Evolutionary conservation across 176 grass and related monocot species (phyloP), one percentile per base, ranked within the genome.

Genomic region (Pontederia crassipes): DNA sequence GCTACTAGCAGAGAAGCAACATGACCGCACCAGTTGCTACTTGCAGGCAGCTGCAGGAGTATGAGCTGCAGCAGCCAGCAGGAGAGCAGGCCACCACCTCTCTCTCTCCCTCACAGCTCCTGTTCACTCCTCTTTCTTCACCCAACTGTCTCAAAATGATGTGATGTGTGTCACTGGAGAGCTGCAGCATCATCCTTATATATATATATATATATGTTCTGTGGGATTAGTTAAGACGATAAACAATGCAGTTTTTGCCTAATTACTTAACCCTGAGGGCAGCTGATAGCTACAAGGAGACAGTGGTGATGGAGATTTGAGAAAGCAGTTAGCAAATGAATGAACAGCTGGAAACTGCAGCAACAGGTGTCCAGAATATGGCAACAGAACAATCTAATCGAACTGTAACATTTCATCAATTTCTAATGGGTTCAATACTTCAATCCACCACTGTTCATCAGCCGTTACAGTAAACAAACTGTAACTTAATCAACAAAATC

Each of bases 401-500:
- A 40, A 40, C 32, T 40, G 32, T 40, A 40, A 40, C 32, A 40
- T 66, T 66, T 52, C 62, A 24, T 65, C 17, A 10, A 66, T 40
- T 40, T 3, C 4, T 40, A 40, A 40, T 40, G 32, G 32, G 29
- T 49, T 48, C 48, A 66, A 27, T 28, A 52, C 17, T 13, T 9
- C 59, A 62, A 46, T 14, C 32, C 28, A 61, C 59, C 8, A 32
- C 13, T 46, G 18, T 55, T 15, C 53, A 24, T n/a, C 48, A 52
- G 63, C 63, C 15, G 48, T 66, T 52, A 66, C 63, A 32, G 63
- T 66, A 27, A 52, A 17, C 63, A 7, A 66, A 49, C 63, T 28
- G 63, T 50, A 66, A 66, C 63, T 51, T 40, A 40, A 62, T 32
- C 15, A 62, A 45, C 15, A n/a, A n/a, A 27, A n/a, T 9, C 28